Evolutionary conservation across 1,284 basidiomycete genomes (phyloP).

Genomic region (Tilletia caries): DNA sequence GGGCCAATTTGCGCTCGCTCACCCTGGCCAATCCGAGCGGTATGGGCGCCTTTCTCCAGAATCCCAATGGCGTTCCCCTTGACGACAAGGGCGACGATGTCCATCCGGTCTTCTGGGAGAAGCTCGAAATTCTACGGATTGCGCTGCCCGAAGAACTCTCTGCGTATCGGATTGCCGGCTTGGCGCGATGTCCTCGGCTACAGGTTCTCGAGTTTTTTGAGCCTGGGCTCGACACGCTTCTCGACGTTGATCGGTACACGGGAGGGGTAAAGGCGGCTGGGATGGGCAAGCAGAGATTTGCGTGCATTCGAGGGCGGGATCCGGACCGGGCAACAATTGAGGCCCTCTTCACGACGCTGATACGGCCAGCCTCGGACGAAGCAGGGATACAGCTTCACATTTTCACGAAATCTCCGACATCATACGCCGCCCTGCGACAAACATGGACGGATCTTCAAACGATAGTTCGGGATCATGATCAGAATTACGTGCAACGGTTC

Average conservation of each 20-base stretch:
- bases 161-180: background rate
- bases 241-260: background rate
- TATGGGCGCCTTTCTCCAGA: background rate
- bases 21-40: background rate
- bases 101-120: background rate
- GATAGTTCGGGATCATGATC: no score
- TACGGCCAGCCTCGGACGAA: background rate
- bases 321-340: background rate
- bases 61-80: background rate
- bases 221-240: background rate
- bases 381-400: background rate
- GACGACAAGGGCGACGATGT: no score
- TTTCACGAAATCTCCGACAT: background rate
- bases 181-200: background rate
- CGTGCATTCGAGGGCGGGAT: background rate
- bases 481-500: background rate
- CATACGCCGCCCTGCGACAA: background rate
- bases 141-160: conserved; percentile 5
- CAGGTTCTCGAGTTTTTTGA: background rate
- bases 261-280: background rate
- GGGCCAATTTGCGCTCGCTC: background rate
- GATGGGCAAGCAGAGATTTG: background rate
- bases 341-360: background rate
- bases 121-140: background rate
- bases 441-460: background rate